Base-by-base conservation (phyloP, 2,329 filamentous ascomycete genomes). In the Microsporum canis region DNA sequence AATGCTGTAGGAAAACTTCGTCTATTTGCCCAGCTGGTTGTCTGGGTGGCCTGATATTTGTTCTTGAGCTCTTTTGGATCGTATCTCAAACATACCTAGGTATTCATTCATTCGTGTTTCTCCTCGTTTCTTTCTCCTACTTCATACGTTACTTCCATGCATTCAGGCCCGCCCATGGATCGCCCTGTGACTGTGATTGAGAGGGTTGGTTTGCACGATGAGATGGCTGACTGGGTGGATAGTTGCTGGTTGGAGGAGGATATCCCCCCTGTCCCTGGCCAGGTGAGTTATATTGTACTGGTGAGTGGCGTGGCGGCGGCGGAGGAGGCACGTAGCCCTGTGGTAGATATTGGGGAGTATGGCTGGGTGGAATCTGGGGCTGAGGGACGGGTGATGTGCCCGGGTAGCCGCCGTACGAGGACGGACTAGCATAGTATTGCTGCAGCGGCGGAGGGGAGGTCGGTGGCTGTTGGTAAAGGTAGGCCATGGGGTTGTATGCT, bases 121-220 rank as follows among this genome's bases (percentile, higher is more conserved):
- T n/a, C 2, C 5, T 14, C 39, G 5, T n/a, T n/a, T 43, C 6
- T n/a, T 6, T 47, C 8, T 8, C 23, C 8, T 27, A 8, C 23
- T 6, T n/a, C 17, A 14, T n/a, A 43, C 23, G 61, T 71, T 65
- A 88, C 71, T 86, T 87, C 86, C 86, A 88, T 53, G 81, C 82
- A 74, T 81, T 86, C 66, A 89, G 71, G 3, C 86, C 86, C 14
- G 85, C 85, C 85, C 85, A 89, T 5, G 86, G 86, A 77, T 89
- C 85, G 63, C 67, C 10, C 69, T 64, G 49, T 68, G 68, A 36
- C 71, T 67, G 39, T 14, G 39, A 57, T 70, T 60, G 64, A n/a
- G 58, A 62, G 27, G 57, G 53, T 33, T 68, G 68, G 56, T 39
- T 47, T 47, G 43, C 43, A 5, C 43, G 38, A 12, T 57, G 55